Base-by-base conservation (phyloP, 805 yeast species). In the Lachancea meyersii region DNA sequence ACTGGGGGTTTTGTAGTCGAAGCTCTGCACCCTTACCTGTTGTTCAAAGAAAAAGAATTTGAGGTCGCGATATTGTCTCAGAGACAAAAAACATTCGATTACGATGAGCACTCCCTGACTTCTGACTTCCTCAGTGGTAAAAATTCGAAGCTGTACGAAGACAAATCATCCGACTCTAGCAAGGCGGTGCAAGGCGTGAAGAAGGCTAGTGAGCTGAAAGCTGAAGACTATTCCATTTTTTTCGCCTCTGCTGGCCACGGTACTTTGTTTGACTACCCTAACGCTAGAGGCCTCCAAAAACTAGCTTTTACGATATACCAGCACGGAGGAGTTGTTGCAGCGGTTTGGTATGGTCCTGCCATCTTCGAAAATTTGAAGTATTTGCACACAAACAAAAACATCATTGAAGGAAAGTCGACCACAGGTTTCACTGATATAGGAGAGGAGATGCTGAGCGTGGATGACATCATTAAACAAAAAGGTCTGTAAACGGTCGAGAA, bases 191-290 rank as follows among this genome's bases (percentile, higher is more conserved):
- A 59, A 23, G 52, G 60, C 13, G 55, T 73, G 52, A 73, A 73
- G 61, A 70, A 68, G 47, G 72, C 80, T 6, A 50, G 69, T 13
- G 79, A 74, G 21, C 59, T 78, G 37, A 58, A 73, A 41, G 58
- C 80, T 10, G 55, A 58, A 13, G 77, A 76, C 30, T 80, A 69
- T 58, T 69, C 68, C 35, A 68, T 78, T 46, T 71, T 79, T 57
- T 79, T 66, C 51, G 83, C 81, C 31, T 72, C 82, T 38, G 86
- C 78, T 39, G 86, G 87, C 30, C 86, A 81, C 53, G 86, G 76
- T 23, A 66, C 81, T 22, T 49, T 72, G 31, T 76, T 70, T 49
- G 86, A 80, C 57, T 78, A 68, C 60, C 80, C 80, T 35, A 64
- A 57, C 3, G 81, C 82, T 13, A 60, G 55, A 5, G 68, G 55